Conservation (phyloP, 176 grass and related monocot genomes). For the Hordeum marinum region DNA sequence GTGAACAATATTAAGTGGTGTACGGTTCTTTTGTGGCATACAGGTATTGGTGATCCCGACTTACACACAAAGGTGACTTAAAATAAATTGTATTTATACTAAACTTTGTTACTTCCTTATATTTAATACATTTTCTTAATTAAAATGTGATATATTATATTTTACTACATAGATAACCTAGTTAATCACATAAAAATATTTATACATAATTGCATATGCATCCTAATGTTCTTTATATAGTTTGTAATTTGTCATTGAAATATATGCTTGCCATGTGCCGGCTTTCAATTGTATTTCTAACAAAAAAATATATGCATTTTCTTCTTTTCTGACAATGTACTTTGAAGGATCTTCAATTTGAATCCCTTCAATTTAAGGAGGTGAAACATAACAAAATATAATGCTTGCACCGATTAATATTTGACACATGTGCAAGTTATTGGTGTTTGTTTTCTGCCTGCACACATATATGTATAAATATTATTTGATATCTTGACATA, state of each 20-base stretch:
- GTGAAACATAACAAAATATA: too few relatives aligned
- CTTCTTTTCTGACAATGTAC: background rate
- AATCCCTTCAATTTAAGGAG: too few relatives aligned
- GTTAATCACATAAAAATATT: background rate
- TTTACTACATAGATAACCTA: background rate
- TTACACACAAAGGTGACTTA: too few relatives aligned
- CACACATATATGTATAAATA: too few relatives aligned
- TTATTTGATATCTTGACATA: background rate
- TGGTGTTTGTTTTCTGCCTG: too few relatives aligned
- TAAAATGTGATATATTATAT: background rate
- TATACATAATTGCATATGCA: background rate
- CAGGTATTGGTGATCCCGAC: accelerated
- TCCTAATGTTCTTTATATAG: background rate
- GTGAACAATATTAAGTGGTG: too few relatives aligned
- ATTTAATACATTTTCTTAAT: background rate
- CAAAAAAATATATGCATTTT: background rate
- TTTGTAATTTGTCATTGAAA: background rate
- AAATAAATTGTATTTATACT: background rate
- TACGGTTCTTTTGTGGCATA: too few relatives aligned
- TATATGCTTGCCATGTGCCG: background rate
- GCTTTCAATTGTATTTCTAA: background rate
- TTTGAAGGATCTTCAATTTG: background rate
- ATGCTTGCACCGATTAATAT: too few relatives aligned
- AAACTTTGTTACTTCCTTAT: background rate
- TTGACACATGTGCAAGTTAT: too few relatives aligned